These are phyloP conservation scores for Abrus precatorius DNA, from an alignment of 306 rosid genomes.

Conservation along the genomic window DNA sequence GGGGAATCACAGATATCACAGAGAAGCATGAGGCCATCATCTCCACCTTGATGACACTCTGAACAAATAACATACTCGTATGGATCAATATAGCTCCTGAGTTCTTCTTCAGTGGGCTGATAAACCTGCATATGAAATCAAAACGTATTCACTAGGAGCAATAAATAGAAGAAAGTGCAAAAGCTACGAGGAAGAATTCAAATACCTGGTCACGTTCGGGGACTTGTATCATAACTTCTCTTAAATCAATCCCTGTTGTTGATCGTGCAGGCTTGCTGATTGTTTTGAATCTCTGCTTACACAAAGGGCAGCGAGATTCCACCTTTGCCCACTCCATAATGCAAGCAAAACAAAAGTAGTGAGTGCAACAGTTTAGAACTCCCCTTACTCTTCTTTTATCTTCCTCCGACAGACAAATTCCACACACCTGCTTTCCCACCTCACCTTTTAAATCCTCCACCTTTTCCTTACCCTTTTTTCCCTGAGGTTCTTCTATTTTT, in stretches of 20 bases:
- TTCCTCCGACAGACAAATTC: slow-evolving; percentile 96
- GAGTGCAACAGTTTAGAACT: slow-evolving; percentile 87
- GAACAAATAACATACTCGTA: slow-evolving; percentile 88
- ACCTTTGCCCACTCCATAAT: slow-evolving; percentile 99
- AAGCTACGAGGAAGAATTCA: slow-evolving; percentile 31
- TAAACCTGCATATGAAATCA: slow-evolving; percentile 74
- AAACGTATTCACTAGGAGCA: slow-evolving; percentile 30
- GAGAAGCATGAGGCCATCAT: slow-evolving; percentile 88
- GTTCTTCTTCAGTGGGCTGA: slow-evolving; percentile 99
- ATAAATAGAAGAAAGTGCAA: slow-evolving; percentile 37
- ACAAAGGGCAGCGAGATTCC: slow-evolving; percentile 97
- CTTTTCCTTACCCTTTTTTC: slow-evolving; percentile 81
- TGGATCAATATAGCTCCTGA: slow-evolving; percentile 94
- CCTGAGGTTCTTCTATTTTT: slow-evolving; percentile 75
- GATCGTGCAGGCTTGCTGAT: slow-evolving; percentile 82
- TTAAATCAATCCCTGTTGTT: slow-evolving; percentile 68
- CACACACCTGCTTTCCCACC: slow-evolving; percentile 84
- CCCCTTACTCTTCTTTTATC: slow-evolving; percentile 92
- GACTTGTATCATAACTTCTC: slow-evolving; percentile 74
- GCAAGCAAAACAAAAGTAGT: slow-evolving; percentile 91
- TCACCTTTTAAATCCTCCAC: slow-evolving; percentile 71
- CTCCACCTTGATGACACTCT: slow-evolving; percentile 94
- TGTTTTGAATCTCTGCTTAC: slow-evolving; percentile 94
- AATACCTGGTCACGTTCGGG: slow-evolving; percentile 98
- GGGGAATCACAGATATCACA: slow-evolving; percentile 98